Conservation (phyloP, 257 asterid genomes). For the Knoxia roxburghii region DNA sequence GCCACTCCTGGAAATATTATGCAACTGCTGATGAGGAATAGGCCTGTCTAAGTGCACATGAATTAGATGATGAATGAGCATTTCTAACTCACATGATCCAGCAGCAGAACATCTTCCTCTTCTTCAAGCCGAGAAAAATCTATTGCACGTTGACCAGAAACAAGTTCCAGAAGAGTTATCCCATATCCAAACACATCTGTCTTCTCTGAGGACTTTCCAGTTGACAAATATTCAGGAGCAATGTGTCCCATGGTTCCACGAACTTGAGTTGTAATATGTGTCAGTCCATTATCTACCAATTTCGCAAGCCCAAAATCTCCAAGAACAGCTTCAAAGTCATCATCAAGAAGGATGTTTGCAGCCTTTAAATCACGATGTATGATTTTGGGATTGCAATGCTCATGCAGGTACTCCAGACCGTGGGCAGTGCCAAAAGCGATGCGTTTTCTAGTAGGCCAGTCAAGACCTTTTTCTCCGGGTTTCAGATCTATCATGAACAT, state of each 20-base stretch:
- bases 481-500: conserved; percentile 42
- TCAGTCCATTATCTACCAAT: conserved; percentile 56
- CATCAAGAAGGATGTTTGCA: conserved; percentile 78
- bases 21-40: too few relatives aligned
- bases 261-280: conserved; percentile 82
- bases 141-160: conserved; percentile 87
- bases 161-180: conserved; percentile 78
- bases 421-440: conserved; percentile 89
- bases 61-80: not conserved
- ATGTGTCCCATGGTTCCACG: conserved; percentile 99
- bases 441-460: conserved; percentile 67
- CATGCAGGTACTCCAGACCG: conserved; percentile 91
- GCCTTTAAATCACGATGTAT: conserved; percentile 92
- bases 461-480: conserved; percentile 71
- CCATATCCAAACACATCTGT: conserved; percentile 94
- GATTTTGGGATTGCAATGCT: conserved; percentile 81
- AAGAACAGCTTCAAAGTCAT: conserved; percentile 71
- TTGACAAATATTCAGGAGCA: conserved; percentile 85
- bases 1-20: not conserved
- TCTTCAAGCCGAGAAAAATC: conserved; percentile 87
- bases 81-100: conserved; percentile 63
- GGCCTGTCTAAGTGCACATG: too few relatives aligned
- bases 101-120: conserved; percentile 84
- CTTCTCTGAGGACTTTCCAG: conserved; percentile 84
- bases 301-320: conserved; percentile 94